These are phyloP conservation scores for Ceratocystis ficicola DNA, from an alignment of 2,329 filamentous ascomycete species.

Conservation along the genomic window DNA sequence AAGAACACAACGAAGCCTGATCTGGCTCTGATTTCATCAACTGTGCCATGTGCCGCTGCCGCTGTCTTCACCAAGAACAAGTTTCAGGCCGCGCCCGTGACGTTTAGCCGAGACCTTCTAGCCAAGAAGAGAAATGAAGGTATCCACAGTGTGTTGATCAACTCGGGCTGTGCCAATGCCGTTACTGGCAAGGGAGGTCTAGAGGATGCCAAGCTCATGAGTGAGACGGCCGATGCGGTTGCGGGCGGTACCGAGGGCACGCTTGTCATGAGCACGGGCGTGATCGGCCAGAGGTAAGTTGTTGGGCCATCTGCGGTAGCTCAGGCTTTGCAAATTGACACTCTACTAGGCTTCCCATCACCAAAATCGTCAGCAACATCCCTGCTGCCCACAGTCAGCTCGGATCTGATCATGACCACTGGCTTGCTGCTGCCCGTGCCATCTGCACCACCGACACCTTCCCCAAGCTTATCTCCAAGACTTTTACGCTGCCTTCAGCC, in stretches of 20 bases:
- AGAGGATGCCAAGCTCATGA: conserved; percentile 81
- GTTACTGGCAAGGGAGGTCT: conserved; percentile 85
- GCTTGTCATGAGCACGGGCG: conserved; percentile 97
- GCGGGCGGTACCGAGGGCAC: conserved; percentile 45
- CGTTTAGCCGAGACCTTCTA: conserved; percentile 64
- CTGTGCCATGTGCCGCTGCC: conserved; percentile 71
- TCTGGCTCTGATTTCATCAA: conserved; percentile 76
- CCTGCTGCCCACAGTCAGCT: conserved; percentile 62
- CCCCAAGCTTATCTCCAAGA: conserved; percentile 79
- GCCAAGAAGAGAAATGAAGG: conserved; percentile 53
- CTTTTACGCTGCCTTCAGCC: conserved; percentile 65
- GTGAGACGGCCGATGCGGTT: conserved; percentile 57
- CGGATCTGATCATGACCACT: conserved; percentile 66
- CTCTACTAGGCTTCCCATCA: conserved; percentile 59
- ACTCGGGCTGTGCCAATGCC: conserved; percentile 93
- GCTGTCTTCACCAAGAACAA: conserved; percentile 97
- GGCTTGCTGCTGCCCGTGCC: conserved; percentile 73
- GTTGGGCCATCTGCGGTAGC: background rate
- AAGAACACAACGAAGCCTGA: conserved; percentile 86
- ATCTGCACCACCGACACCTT: conserved; percentile 99
- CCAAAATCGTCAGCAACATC: conserved; percentile 76
- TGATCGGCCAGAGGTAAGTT: conserved; percentile 75
- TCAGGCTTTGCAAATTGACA: background rate
- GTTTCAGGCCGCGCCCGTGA: conserved; percentile 92
- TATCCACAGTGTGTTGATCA: conserved; percentile 74